Conservation (phyloP, 2,329 filamentous ascomycete genomes). For the Pseudogymnoascus sp. region DNA sequence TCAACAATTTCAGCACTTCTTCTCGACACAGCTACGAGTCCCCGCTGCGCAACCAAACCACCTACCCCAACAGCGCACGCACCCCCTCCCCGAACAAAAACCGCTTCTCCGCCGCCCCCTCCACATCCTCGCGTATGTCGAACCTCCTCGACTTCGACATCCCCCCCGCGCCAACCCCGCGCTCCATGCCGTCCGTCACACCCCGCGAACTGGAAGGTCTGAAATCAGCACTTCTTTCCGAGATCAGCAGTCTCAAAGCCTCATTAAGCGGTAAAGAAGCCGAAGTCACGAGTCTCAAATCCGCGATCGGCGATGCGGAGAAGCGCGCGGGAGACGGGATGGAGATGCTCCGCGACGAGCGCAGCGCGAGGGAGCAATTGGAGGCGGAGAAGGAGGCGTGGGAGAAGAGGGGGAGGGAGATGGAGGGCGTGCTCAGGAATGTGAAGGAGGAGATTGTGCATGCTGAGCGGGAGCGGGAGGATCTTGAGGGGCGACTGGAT, state of each 20-base stretch:
- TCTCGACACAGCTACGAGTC: not conserved
- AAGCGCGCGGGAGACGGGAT: slow-evolving; percentile 80
- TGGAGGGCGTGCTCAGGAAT: slow-evolving; percentile 71
- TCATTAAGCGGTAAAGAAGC: slow-evolving; percentile 89
- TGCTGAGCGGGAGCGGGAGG: slow-evolving; percentile 72
- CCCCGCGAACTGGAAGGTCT: slow-evolving; percentile 86
- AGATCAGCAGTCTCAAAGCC: slow-evolving; percentile 90
- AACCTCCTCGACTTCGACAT: slow-evolving; percentile 86
- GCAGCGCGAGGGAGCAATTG: slow-evolving; percentile 60
- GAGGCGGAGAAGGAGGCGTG: slow-evolving; percentile 70
- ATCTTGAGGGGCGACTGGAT: slow-evolving; percentile 65
- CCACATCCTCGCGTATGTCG: slow-evolving; percentile 37
- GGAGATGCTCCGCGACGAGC: slow-evolving; percentile 75
- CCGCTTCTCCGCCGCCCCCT: slow-evolving; percentile 23
- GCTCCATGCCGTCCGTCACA: slow-evolving; percentile 83
- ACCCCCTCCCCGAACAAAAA: slow-evolving; percentile 10
- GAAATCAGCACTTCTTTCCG: slow-evolving; percentile 82
- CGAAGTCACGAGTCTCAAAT: slow-evolving; percentile 78
- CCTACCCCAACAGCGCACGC: slow-evolving; percentile 5
- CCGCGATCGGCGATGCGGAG: slow-evolving; percentile 82
- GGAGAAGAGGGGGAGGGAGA: slow-evolving; percentile 77
- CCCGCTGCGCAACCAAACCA: slow-evolving; percentile 15
- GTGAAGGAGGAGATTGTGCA: slow-evolving; percentile 75
- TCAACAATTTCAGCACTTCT: slow-evolving; percentile 44
- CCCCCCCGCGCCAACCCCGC: slow-evolving; percentile 84